These are phyloP conservation scores for Pyricularia sp. DNA, from an alignment of 2,329 filamentous ascomycete genomes.

Conservation along the genomic window DNA sequence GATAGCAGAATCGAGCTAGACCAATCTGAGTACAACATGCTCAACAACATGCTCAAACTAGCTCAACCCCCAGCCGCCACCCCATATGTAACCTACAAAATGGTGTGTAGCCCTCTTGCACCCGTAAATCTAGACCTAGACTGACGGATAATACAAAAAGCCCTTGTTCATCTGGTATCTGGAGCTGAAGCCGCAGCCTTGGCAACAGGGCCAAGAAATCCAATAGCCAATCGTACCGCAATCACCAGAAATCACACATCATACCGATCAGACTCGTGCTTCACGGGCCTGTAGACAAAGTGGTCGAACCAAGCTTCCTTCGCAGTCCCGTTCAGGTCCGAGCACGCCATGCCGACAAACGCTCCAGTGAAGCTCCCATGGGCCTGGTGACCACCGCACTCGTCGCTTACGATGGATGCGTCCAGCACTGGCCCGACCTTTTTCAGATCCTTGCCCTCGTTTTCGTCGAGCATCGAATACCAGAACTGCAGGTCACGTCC, in stretches of 20 bases:
- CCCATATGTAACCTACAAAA: not conserved
- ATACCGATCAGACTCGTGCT: constrained; percentile 34
- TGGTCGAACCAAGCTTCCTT: constrained; percentile 35
- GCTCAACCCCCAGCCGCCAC: not conserved
- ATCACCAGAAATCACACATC: constrained; percentile 16
- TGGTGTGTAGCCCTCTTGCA: not conserved
- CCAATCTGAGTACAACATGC: not conserved
- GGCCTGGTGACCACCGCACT: constrained; percentile 47
- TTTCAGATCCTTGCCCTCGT: constrained; percentile 19
- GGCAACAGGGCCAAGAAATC: not conserved
- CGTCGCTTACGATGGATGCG: constrained; percentile 46
- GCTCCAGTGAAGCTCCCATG: constrained; percentile 53
- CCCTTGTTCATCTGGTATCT: not conserved
- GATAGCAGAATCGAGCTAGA: not conserved
- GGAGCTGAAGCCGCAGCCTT: not conserved
- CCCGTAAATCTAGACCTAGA: not conserved
- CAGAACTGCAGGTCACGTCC: constrained; percentile 41
- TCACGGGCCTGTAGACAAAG: constrained; percentile 35
- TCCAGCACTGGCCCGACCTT: constrained; percentile 43
- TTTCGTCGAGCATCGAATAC: constrained; percentile 28
- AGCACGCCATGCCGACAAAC: constrained; percentile 43
- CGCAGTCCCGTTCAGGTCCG: constrained; percentile 39
- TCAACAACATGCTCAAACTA: not conserved
- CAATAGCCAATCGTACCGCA: not conserved
- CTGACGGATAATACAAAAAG: not conserved